phyloP scores from a whole-genome alignment of 192 early-diverging fungal genomes.

The Coemansia sp. region DNA sequence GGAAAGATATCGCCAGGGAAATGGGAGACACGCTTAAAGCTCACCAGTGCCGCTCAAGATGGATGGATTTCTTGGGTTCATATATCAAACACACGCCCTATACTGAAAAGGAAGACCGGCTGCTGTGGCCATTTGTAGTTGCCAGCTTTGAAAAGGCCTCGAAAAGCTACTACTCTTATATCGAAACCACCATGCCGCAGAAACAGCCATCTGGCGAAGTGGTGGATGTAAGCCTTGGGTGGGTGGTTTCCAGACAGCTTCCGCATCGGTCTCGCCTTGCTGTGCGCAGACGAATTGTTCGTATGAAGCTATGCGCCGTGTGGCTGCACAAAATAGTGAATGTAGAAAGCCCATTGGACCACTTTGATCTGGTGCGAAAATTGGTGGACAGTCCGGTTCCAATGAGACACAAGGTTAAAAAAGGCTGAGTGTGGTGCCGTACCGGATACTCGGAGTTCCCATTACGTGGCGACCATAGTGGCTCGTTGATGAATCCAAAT shows the following conservation, averaged over 20 bases:
- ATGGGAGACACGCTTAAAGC: slow-evolving; percentile 1
- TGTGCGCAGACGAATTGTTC: slow-evolving; percentile 9
- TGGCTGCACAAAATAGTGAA: slow-evolving; percentile 22
- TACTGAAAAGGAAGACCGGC: slow-evolving; percentile 17
- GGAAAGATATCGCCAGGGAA: slow-evolving; percentile 9
- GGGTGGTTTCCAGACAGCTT: slow-evolving; percentile 11
- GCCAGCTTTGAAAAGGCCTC: neutral
- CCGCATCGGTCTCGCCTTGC: slow-evolving; percentile 5
- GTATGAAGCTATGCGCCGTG: slow-evolving; percentile 7
- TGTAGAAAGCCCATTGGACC: slow-evolving; percentile 10
- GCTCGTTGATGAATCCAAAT: no score
- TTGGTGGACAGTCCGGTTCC: slow-evolving; percentile 23
- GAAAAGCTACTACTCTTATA: neutral
- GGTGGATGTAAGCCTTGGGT: slow-evolving; percentile 16
- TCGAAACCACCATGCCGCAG: slow-evolving; percentile 10
- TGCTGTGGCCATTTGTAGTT: slow-evolving; percentile 25
- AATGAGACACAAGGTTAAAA: neutral
- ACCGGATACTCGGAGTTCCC: no score
- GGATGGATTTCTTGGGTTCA: slow-evolving; percentile 6
- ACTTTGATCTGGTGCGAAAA: slow-evolving; percentile 24
- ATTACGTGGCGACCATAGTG: no score
- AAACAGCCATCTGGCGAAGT: neutral
- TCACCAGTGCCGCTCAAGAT: no score
- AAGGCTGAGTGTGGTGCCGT: neutral
- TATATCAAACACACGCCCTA: slow-evolving; percentile 27